Evolutionary conservation across 169 alveolate genomes (phyloP), one percentile per base, ranked within the genome.

Genomic region (Eimeria falciformis): DNA sequence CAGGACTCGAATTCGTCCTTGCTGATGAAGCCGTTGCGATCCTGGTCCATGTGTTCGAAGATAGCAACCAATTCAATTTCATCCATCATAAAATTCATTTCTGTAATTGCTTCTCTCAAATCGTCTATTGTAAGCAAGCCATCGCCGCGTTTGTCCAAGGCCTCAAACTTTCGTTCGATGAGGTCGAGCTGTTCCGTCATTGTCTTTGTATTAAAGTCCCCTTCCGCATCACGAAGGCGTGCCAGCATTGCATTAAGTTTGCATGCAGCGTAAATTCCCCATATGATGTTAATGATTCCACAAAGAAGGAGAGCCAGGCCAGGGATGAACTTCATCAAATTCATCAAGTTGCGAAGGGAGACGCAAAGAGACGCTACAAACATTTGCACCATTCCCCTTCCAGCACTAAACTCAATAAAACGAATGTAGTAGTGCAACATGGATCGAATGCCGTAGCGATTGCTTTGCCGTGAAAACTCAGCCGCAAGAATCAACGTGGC

Each of bases 201-300:
- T 2, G 56, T 68, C 47, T 88, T 68, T 17, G 75, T 50, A 29
- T 23, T 45, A 37, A 69, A 29, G 14, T n/a, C 89, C 25, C 33
- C 81, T 45, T 62, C 90, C 18, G 81, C 53, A 37, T 73, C 93
- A 2, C 58, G 25, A 46, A 73, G 29, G 5, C 65, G 6, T 0
- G 89, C 81, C 27, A 75, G 23, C 69, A 75, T 62, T 23, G 90
- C 37, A 37, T 73, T 73, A n/a, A 89, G 81, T 56, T 73, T 73
- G 45, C 82, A 71, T n/a, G 93, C 93, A 21, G 93, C 89, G 27
- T 73, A 73, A 2, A 65, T 29, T 5, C 93, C 93, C 88, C 93
- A 47, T 12, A 89, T 46, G 27, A 89, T 43, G 62, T 89, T 89
- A 21, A 56, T n/a, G 12, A 89, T 40, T 1, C 93, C 93, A 27